Evolutionary conservation across 75 land plant species (phyloP), one percentile per base, ranked within the genome.

Genomic region (Sequoia sempervirens): DNA sequence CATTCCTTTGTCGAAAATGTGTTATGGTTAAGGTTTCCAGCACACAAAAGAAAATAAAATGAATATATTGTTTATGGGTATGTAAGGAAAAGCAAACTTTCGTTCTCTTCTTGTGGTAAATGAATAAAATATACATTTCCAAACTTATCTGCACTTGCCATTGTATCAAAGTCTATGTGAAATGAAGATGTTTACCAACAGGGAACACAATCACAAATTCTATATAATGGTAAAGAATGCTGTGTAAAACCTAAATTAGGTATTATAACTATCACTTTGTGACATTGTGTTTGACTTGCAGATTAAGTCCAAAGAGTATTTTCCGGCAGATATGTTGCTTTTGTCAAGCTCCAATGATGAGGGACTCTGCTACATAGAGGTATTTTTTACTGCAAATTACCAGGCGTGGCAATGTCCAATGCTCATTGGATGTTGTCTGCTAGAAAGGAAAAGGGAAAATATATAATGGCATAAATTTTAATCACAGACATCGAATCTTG

Each of bases 341-440:
- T 73, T 90, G 82, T 86, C 91, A 81, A 90, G 90, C 79, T 88
- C 90, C 47, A 90, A 90, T 86, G 91, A 86, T 9, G 91, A 90
- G 86, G 91, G 91, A 75, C 75, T 90, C 58, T 88, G 87, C 87
- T 90, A 90, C 81, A 89, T 90, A 53, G 91, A 90, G 91, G 91
- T 90, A 88, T 47, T 68, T n/a, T 32, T 45, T 78, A 40, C 3
- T 78, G 50, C 28, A 78, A 45, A 41, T 78, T 8, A 23, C 28
- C 45, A 23, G 13, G 26, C 11, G 1, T 38, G 50, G 46, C 14
- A 78, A n/a, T n/a, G 20, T 41, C n/a, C 80, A 43, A n/a, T 41
- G 46, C 23, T 40, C 8, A 26, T 9, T 45, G n/a, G 20, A 43
- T 45, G 32, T 43, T 43, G 47, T 78, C 13, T 43, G 46, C 12